Evolutionary conservation across 73 alveolate genomes (phyloP).

Genomic region (Halteria grandinella): DNA sequence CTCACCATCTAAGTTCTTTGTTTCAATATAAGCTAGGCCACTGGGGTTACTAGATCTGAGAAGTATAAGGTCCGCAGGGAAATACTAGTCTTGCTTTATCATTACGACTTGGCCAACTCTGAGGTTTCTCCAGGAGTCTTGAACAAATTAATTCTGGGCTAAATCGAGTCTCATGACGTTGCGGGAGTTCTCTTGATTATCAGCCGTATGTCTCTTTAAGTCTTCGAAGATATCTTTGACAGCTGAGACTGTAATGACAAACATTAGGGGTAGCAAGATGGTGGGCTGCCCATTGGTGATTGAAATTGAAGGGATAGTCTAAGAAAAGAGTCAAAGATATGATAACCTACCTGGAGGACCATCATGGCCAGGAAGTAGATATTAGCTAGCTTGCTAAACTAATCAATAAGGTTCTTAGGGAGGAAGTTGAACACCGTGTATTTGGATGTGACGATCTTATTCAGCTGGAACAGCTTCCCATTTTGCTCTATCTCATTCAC

Average conservation of each 20-base stretch:
- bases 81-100: conserved; percentile 75
- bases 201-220: conserved; percentile 88
- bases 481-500: conserved; percentile 36
- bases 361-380: conserved; percentile 75
- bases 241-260: conserved; percentile 84
- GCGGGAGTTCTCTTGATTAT: conserved; percentile 87
- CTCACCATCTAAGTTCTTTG: conserved; percentile 92
- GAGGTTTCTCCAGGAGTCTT: conserved; percentile 81
- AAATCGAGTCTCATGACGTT: conserved; percentile 63
- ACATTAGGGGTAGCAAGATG: conserved; percentile 72
- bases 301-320: conserved; percentile 81
- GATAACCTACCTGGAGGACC: conserved; percentile 63
- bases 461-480: conserved; percentile 2
- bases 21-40: conserved; percentile 86
- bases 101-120: conserved; percentile 82
- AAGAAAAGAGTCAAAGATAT: conserved; percentile 35
- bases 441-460: conserved; percentile 64
- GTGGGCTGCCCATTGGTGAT: conserved; percentile 80
- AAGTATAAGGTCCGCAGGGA: conserved; percentile 87
- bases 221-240: conserved; percentile 94
- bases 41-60: conserved; percentile 69
- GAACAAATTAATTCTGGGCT: conserved; percentile 46
- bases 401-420: conserved; percentile 70
- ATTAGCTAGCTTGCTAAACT: conserved; percentile 74
- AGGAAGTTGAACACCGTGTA: conserved; percentile 69